Evolutionary conservation across 306 rosid genomes (phyloP).

Genomic region (Quercus aquifolioides): DNA sequence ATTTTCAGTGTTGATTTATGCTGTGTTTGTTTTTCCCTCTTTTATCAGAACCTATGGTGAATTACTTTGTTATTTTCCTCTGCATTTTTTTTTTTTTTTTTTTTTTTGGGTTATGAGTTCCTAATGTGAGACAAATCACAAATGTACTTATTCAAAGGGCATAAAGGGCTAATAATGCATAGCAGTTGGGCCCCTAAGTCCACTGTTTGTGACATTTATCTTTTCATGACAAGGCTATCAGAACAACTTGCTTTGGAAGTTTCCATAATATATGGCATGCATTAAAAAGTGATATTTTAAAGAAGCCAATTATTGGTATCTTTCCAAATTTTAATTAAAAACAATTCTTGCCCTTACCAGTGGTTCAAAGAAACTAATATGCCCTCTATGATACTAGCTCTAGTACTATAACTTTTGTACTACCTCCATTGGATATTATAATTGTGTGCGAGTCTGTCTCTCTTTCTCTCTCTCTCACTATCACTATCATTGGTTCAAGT

Average conservation of each 20-base stretch:
- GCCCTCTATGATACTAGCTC: conserved; percentile 1
- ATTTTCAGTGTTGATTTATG: too few relatives aligned
- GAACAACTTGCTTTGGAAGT: conserved; percentile 37
- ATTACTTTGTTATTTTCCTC: too few relatives aligned
- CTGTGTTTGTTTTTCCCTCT: too few relatives aligned
- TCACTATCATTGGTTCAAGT: not conserved
- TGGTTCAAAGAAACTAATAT: conserved; percentile 6
- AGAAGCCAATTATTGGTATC: conserved; percentile 28
- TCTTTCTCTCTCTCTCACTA: not conserved
- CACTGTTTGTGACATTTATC: conserved; percentile 1
- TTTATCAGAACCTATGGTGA: too few relatives aligned
- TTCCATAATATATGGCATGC: conserved; percentile 10
- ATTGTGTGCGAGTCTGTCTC: conserved; percentile 18
- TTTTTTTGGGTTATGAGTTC: too few relatives aligned
- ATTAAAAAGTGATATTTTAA: not conserved
- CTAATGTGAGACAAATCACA: too few relatives aligned
- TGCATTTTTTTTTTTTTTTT: too few relatives aligned
- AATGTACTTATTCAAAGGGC: too few relatives aligned
- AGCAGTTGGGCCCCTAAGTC: conserved; percentile 1
- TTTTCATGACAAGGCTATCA: conserved; percentile 3
- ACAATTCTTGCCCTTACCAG: not conserved
- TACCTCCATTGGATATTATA: conserved; percentile 10
- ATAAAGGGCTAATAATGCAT: not conserved
- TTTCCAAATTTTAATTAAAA: conserved; percentile 25
- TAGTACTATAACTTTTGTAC: conserved; percentile 5